These are phyloP conservation scores for Stygiomarasmius scandens DNA, from an alignment of 1,284 basidiomycete genomes.

Conservation along the genomic window DNA sequence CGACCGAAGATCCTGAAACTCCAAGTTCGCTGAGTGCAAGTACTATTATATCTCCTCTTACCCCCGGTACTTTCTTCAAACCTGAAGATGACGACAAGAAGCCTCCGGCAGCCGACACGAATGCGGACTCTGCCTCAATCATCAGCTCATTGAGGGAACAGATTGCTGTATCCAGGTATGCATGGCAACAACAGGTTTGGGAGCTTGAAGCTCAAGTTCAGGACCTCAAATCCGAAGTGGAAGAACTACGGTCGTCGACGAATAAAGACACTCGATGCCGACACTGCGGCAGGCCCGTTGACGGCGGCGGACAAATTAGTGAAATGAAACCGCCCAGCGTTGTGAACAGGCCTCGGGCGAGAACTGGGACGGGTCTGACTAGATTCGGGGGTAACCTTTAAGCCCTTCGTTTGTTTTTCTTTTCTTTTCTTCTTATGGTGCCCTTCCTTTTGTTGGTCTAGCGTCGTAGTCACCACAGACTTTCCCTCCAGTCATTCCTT, in stretches of 20 bases:
- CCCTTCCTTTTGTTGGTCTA: neutral
- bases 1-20: slow-evolving; percentile 49
- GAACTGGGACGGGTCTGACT: slow-evolving; percentile 58
- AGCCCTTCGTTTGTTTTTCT: slow-evolving; percentile 11
- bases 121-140: slow-evolving; percentile 49
- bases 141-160: slow-evolving; percentile 65
- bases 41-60: slow-evolving; percentile 53
- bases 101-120: slow-evolving; percentile 32
- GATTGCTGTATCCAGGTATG: slow-evolving; percentile 56
- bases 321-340: slow-evolving; percentile 39
- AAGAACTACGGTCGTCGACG: slow-evolving; percentile 48
- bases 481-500: slow-evolving; percentile 7
- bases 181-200: slow-evolving; percentile 72
- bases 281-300: slow-evolving; percentile 52
- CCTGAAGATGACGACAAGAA: slow-evolving; percentile 30
- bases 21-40: slow-evolving; percentile 50
- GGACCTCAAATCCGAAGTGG: slow-evolving; percentile 68
- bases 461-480: slow-evolving; percentile 19
- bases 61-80: slow-evolving; percentile 41
- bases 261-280: slow-evolving; percentile 49
- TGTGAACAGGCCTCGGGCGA: slow-evolving; percentile 69
- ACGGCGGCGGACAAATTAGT: slow-evolving; percentile 9
- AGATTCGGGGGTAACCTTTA: slow-evolving; percentile 60
- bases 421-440: slow-evolving; percentile 2
- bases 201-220: slow-evolving; percentile 75